phyloP scores from a whole-genome alignment of 805 yeast species.

The Starmerella ratchasimensis region DNA sequence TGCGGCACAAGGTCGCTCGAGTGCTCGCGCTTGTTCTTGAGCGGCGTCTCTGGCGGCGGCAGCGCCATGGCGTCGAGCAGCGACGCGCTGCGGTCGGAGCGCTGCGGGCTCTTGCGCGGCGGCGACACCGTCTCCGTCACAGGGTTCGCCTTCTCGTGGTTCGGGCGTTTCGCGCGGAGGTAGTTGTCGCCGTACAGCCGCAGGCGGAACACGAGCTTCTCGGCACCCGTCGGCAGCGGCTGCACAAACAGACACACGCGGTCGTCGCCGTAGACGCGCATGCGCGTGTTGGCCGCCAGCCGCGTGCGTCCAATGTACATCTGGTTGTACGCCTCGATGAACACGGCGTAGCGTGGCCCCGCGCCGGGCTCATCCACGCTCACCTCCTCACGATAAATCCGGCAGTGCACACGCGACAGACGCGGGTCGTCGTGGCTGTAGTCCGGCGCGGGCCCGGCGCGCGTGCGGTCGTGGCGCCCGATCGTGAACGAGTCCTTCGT shows the following conservation, averaged over 20 bases:
- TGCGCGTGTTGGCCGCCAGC: constrained; percentile 46
- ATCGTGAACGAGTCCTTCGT: constrained; percentile 56
- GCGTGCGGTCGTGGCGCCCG: constrained; percentile 39
- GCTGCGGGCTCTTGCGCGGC: neutral
- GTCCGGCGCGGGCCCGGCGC: constrained; percentile 29
- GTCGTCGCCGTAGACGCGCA: constrained; percentile 51
- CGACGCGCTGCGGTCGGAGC: neutral
- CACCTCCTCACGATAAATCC: constrained; percentile 31
- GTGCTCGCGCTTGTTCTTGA: constrained; percentile 12
- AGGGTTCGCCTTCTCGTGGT: constrained; percentile 5
- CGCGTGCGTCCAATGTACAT: constrained; percentile 46
- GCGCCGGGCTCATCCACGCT: constrained; percentile 31
- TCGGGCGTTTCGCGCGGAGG: constrained; percentile 7
- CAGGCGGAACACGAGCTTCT: constrained; percentile 10
- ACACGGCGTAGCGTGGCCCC: constrained; percentile 37
- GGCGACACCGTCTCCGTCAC: constrained; percentile 1
- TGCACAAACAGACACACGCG: constrained; percentile 53
- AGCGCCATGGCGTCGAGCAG: constrained; percentile 6
- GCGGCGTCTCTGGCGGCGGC: constrained; percentile 9
- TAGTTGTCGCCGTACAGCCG: constrained; percentile 1
- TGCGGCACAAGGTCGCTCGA: constrained; percentile 12
- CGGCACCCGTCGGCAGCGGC: constrained; percentile 34
- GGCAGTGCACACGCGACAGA: constrained; percentile 74
- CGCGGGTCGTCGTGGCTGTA: constrained; percentile 54
- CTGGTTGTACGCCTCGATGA: constrained; percentile 75